A percentile compares a stretch with the other conserved stretches of the same genome.
These are phyloP conservation scores for Digitaria exilis DNA, from an alignment of 202 grass and related monocot genomes.

Conservation along the genomic window DNA sequence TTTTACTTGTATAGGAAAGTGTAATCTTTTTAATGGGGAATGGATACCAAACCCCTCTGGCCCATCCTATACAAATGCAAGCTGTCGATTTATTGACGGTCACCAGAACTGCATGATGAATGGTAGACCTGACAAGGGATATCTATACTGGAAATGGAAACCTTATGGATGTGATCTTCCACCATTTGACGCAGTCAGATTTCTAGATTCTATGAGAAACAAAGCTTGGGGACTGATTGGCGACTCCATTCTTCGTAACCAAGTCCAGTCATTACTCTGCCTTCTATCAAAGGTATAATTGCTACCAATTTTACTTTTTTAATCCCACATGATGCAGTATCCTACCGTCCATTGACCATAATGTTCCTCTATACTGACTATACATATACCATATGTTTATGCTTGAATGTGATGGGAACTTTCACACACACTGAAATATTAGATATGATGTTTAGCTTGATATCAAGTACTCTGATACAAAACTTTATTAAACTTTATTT, in stretches of 20 bases:
- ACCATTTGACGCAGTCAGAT: constrained; percentile 62
- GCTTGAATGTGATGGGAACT: constrained; percentile 12
- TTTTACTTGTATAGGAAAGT: constrained; percentile 44
- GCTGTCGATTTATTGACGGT: constrained; percentile 77
- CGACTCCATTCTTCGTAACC: constrained; percentile 97
- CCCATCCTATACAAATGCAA: constrained; percentile 85
- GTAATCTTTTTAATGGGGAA: constrained; percentile 73
- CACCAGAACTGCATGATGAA: constrained; percentile 93
- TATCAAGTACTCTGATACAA: background rate
- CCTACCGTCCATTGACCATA: background rate
- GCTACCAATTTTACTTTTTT: background rate
- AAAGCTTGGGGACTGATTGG: constrained; percentile 87
- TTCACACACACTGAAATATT: background rate
- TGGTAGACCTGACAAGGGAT: constrained; percentile 71
- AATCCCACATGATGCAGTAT: background rate
- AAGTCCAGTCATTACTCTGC: constrained; percentile 88
- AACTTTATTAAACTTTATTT: background rate
- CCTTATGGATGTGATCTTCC: constrained; percentile 74
- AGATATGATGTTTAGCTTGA: background rate
- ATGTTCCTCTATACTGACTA: constrained; percentile 4
- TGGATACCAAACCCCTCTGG: constrained; percentile 70
- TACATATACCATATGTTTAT: background rate
- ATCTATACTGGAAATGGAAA: constrained; percentile 90
- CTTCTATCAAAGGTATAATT: constrained; percentile 85
- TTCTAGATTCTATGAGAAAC: constrained; percentile 75